Base-by-base conservation (phyloP, 768 basidiomycete species). In the Suillus clintonianus region DNA sequence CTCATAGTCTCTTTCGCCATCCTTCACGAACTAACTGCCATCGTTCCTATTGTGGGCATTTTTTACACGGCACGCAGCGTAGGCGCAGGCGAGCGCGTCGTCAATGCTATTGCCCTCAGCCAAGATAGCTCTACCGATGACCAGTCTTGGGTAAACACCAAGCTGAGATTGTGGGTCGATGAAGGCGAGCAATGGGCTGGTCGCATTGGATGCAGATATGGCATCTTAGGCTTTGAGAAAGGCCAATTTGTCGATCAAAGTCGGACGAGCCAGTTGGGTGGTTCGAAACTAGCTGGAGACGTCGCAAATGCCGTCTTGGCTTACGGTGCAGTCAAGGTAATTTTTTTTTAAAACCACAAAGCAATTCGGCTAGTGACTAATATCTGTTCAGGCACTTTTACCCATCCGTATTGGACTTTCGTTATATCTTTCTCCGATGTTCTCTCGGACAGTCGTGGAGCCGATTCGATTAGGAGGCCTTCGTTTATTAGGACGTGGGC, bases 21-120 rank as follows among this genome's bases (percentile, higher is more conserved):
- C 60, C 80, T 97, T 3, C 95, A 97, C 71, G 95, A 97, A 71
- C 66, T 93, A 13, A 95, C 94, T 0, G 94, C 95, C 0, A 71
- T 95, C 58, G 80, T 87, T 0, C 93, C 95, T 3, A 82, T 95
- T 34, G 83, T 89, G 5, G 84, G 86, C 41, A 72, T 92, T 43
- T 97, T 94, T 74, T 93, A 86, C 70, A 80, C 81, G 0, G 86
- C 92, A 10, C 81, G 89, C 39, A 73, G 83, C 5, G 68, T 92
- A 1, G 91, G 90, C 3, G 73, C 92, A 27, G 95, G 95, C 0
- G 88, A 90, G 60, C 78, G 75, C 43, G 74, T 93, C 62, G 85
- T 94, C 32, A 71, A 76, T 24, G 71, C 76, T 27, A 70, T 86
- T 59, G 68, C 42, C 27, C 64, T 22, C 56, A 64, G 68, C 34